These are phyloP conservation scores for Hypoxylon rubiginosum DNA, from an alignment of 2,329 filamentous ascomycete species.

Conservation along the genomic window DNA sequence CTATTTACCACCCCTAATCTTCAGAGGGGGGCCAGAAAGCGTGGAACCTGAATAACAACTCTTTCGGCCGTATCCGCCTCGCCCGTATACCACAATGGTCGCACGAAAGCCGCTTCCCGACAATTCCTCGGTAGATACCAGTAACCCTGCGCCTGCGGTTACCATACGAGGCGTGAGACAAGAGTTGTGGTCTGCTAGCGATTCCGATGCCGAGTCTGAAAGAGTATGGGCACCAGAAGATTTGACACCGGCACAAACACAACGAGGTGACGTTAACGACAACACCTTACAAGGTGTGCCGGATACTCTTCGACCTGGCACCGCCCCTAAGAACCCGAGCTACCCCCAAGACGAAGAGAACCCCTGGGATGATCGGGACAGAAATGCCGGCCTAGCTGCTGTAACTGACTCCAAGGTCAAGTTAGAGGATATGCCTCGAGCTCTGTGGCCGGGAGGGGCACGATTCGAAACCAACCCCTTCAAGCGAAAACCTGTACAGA, in stretches of 20 bases:
- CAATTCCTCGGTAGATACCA: slow-evolving; percentile 46
- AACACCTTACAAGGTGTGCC: slow-evolving; percentile 50
- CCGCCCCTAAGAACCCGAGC: slow-evolving; percentile 41
- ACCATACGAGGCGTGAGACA: slow-evolving; percentile 49
- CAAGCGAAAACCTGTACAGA: slow-evolving; percentile 60
- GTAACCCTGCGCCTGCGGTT: slow-evolving; percentile 41
- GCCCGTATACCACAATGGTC: slow-evolving; percentile 55
- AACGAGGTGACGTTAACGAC: slow-evolving; percentile 22
- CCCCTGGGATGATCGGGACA: slow-evolving; percentile 52
- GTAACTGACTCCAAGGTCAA: slow-evolving; percentile 35
- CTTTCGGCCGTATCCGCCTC: slow-evolving; percentile 32
- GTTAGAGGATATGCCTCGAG: slow-evolving; percentile 49
- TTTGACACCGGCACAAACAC: slow-evolving; percentile 11
- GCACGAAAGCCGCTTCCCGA: slow-evolving; percentile 56
- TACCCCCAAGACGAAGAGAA: slow-evolving; percentile 53
- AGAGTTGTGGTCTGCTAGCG: slow-evolving; percentile 52
- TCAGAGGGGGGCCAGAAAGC: slow-evolving; percentile 2
- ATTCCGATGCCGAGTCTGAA: slow-evolving; percentile 52
- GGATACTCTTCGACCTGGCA: slow-evolving; percentile 52
- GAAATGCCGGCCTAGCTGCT: slow-evolving; percentile 19
- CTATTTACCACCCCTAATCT: slow-evolving; percentile 1
- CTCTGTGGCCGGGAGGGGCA: slow-evolving; percentile 52
- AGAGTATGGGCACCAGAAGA: slow-evolving; percentile 48
- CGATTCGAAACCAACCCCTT: slow-evolving; percentile 67
- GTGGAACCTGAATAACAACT: not conserved